phyloP scores from a whole-genome alignment of 2,329 filamentous ascomycete genomes.

The Penicillium sp. region DNA sequence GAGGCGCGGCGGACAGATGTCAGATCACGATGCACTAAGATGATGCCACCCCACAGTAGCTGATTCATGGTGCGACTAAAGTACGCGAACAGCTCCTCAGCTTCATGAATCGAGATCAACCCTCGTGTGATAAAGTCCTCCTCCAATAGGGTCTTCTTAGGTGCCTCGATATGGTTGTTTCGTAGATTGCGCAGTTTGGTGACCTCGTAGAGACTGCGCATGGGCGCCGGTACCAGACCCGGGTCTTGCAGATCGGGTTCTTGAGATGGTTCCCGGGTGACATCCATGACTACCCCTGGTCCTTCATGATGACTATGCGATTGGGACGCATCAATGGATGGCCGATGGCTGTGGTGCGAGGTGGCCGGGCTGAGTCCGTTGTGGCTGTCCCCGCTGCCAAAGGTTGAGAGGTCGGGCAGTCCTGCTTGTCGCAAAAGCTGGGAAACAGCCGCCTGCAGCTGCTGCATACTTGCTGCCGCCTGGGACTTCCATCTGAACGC shows the following conservation, averaged over 20 bases:
- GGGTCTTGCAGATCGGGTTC: constrained; percentile 47
- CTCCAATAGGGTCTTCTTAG: constrained; percentile 45
- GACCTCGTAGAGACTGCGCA: constrained; percentile 59
- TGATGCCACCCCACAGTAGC: constrained; percentile 57
- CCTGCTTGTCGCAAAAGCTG: constrained; percentile 50
- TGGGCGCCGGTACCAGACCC: constrained; percentile 54
- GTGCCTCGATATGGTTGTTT: constrained; percentile 43
- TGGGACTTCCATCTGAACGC: constrained; percentile 50
- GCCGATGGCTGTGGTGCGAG: constrained; percentile 21
- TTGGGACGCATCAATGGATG: constrained; percentile 34
- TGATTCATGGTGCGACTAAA: constrained; percentile 57
- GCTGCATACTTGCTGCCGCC: constrained; percentile 47
- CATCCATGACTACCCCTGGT: constrained; percentile 43
- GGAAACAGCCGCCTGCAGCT: constrained; percentile 51
- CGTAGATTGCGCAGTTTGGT: constrained; percentile 53
- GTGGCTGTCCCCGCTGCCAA: constrained; percentile 35
- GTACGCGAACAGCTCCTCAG: constrained; percentile 56
- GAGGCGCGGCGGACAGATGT: constrained; percentile 59
- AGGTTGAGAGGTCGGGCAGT: constrained; percentile 48
- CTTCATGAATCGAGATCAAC: constrained; percentile 52
- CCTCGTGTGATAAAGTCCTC: constrained; percentile 58
- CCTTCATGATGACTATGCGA: constrained; percentile 34
- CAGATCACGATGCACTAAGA: constrained; percentile 55
- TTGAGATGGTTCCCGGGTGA: constrained; percentile 52
- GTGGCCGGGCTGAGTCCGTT: constrained; percentile 34